phyloP scores from a whole-genome alignment of 148 eudicot genomes.

The Fagopyrum esculentum region DNA sequence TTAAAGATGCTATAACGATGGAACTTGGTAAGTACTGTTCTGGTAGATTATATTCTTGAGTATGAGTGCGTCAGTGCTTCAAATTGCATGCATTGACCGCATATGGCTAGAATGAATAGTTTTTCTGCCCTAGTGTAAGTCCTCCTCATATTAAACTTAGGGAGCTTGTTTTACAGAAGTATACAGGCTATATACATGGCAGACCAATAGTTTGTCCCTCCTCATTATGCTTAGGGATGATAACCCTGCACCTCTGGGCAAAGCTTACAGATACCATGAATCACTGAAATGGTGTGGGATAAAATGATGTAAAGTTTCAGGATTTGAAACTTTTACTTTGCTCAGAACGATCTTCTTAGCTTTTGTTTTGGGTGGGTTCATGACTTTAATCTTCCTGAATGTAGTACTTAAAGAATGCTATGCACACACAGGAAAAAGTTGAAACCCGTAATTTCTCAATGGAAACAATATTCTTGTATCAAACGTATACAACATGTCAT shows the following conservation, averaged over 20 bases:
- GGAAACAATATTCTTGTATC: background rate
- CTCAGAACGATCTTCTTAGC: background rate
- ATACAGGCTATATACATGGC: background rate
- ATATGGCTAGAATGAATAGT: background rate
- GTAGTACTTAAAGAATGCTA: background rate
- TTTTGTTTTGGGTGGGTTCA: background rate
- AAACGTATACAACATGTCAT: background rate
- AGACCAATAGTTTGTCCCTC: background rate
- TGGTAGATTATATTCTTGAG: background rate
- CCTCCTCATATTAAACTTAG: background rate
- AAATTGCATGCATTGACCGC: background rate
- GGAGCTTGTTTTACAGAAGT: background rate
- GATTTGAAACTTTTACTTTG: background rate
- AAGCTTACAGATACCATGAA: background rate
- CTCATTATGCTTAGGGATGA: background rate
- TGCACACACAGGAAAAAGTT: background rate
- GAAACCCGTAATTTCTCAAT: background rate
- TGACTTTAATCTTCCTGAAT: background rate
- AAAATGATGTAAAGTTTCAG: background rate
- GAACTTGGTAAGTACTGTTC: slow-evolving; percentile 71
- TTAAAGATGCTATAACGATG: slow-evolving; percentile 50
- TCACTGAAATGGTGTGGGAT: background rate
- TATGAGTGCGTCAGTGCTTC: background rate
- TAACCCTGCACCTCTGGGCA: background rate
- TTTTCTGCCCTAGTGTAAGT: background rate